A percentile compares a stretch with the other conserved stretches of the same genome.
phyloP scores from a whole-genome alignment of 345 rosid genomes.

The Clausena lansium region DNA sequence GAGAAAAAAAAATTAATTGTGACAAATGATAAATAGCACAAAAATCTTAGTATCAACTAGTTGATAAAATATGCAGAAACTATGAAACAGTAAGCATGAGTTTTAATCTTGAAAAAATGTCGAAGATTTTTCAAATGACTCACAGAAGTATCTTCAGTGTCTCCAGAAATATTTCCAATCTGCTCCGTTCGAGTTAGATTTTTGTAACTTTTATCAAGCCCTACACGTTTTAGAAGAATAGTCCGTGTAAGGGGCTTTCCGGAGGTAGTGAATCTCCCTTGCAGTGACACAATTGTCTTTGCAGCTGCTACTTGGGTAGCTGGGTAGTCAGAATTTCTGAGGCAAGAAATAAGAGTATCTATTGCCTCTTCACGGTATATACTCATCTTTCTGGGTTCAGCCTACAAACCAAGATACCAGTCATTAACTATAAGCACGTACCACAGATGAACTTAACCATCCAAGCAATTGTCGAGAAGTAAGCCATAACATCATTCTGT shows the following conservation, averaged over 20 bases:
- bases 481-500: neutral
- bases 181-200: conserved; percentile 43
- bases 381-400: conserved; percentile 73
- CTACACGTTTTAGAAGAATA: conserved; percentile 56
- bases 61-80: neutral
- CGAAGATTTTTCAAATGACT: conserved; percentile 17
- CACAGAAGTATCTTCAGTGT: conserved; percentile 48
- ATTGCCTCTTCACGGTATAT: conserved; percentile 74
- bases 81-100: neutral
- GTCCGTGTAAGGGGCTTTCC: conserved; percentile 56
- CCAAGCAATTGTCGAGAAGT: neutral
- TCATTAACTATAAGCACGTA: neutral
- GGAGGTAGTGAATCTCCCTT: conserved; percentile 58
- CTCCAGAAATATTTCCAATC: conserved; percentile 28
- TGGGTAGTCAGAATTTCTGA: conserved; percentile 48
- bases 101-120: neutral
- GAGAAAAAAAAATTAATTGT: neutral
- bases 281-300: conserved; percentile 46
- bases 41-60: neutral
- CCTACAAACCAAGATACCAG: conserved; percentile 33
- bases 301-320: conserved; percentile 60
- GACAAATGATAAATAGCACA: neutral
- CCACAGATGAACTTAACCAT: neutral
- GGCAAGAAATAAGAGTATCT: conserved; percentile 60
- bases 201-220: conserved; percentile 45